Evolutionary conservation across 768 basidiomycete genomes (phyloP).

Genomic region (Cystofilobasidium ferigula): DNA sequence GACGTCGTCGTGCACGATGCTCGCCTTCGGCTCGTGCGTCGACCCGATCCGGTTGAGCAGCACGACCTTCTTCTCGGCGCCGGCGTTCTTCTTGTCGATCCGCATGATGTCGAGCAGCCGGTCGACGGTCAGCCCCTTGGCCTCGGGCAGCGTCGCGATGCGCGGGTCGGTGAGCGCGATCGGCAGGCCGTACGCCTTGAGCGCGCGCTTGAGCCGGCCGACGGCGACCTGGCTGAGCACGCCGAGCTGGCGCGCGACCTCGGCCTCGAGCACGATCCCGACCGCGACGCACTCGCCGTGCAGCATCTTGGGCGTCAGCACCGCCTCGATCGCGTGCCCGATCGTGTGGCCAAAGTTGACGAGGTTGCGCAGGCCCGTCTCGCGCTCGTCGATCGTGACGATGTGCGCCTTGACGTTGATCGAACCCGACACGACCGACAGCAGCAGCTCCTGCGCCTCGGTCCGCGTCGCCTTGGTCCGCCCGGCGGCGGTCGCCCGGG

Average conservation of each 20-base stretch:
- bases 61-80: conserved; percentile 84
- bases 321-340: conserved; percentile 95
- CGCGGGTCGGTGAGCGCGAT: conserved; percentile 66
- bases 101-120: conserved; percentile 84
- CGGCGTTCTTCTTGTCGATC: conserved; percentile 96
- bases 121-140: conserved; percentile 63
- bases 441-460: conserved; percentile 65
- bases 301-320: conserved; percentile 81
- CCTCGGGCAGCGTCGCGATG: conserved; percentile 59
- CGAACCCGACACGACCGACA: conserved; percentile 82
- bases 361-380: conserved; percentile 91
- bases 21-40: conserved; percentile 84
- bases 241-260: conserved; percentile 78
- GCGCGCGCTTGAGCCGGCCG: conserved; percentile 71
- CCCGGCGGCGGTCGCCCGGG: conserved; percentile 43
- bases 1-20: conserved; percentile 64
- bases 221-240: conserved; percentile 82
- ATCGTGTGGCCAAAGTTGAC: conserved; percentile 99
- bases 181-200: conserved; percentile 85
- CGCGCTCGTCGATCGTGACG: conserved; percentile 90
- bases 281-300: conserved; percentile 94
- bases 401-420: conserved; percentile 94
- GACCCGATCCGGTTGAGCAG: conserved; percentile 80
- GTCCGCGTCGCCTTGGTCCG: conserved; percentile 50
- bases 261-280: conserved; percentile 94